Evolutionary conservation across 768 basidiomycete genomes (phyloP).

Genomic region (Leccinum pellstonianum): DNA sequence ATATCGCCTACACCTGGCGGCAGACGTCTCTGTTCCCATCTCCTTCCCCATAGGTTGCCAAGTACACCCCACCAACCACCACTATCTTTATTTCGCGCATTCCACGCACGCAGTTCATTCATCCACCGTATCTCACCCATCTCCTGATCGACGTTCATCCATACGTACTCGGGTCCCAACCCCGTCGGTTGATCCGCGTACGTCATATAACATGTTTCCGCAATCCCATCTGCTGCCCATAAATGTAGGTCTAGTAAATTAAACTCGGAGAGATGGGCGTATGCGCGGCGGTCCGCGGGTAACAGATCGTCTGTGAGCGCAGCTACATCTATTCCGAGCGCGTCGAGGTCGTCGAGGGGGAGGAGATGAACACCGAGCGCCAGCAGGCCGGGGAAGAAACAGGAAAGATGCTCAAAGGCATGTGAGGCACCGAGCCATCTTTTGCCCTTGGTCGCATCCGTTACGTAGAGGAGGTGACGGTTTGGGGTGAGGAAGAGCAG

Average conservation of each 20-base stretch:
- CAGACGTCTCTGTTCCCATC: conserved; percentile 27
- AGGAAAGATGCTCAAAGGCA: conserved; percentile 68
- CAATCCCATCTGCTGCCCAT: conserved; percentile 77
- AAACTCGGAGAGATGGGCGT: conserved; percentile 40
- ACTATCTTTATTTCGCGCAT: conserved; percentile 9
- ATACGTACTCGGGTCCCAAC: conserved; percentile 56
- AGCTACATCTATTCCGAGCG: conserved; percentile 45
- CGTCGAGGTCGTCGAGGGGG: conserved; percentile 50
- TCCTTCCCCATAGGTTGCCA: neutral
- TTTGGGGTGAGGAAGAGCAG: conserved; percentile 32
- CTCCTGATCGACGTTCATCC: conserved; percentile 15
- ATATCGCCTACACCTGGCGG: conserved; percentile 53
- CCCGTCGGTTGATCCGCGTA: conserved; percentile 73
- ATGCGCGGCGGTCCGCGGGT: conserved; percentile 27
- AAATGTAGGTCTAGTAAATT: conserved; percentile 60
- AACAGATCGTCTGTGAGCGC: conserved; percentile 31
- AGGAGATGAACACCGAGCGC: conserved; percentile 69
- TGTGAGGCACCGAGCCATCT: conserved; percentile 38
- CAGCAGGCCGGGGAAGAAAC: conserved; percentile 75
- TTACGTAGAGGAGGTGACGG: conserved; percentile 51
- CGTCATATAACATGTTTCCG: conserved; percentile 66
- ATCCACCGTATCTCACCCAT: conserved; percentile 23
- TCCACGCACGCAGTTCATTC: conserved; percentile 46
- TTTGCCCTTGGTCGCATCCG: conserved; percentile 40
- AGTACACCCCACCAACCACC: neutral